Base-by-base conservation (phyloP, 805 yeast species). In the Ogataea methylovora region DNA sequence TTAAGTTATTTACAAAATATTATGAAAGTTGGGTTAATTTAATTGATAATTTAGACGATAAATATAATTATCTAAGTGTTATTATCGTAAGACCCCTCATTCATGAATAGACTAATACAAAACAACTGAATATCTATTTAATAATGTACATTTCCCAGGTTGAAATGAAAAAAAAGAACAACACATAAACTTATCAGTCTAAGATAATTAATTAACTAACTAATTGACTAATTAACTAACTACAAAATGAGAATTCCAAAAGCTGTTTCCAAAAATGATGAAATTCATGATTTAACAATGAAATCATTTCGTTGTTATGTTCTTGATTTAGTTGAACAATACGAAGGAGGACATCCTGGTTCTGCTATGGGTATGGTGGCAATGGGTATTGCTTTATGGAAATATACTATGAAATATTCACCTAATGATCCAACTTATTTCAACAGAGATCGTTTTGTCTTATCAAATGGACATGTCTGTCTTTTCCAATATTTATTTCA, bases 401-500 rank as follows among this genome's bases (percentile, higher is more conserved):
- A 96, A 43, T 96, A 90, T 63, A 80, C 77, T 37, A 71, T 88
- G 82, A 81, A 67, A 51, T 76, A 84, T 71, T 85, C 85, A 76
- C 94, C 97, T 52, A 73, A 79, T 67, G 79, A 84, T 74, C 90
- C 96, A 45, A 67, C 73, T 41, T 90, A 95, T 95, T 68, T 84
- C 63, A 85, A 84, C 76, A 80, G 96, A 64, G 97, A 92, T 61
- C 77, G 97, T 64, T 92, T 92, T 51, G 90, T 90, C 27, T 71
- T 90, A 40, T 84, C 95, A 39, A 90, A 90, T 65, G 98, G 98
- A 56, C 98, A 90, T 63, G 95, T 95, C 24, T 84, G 90, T 62
- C 94, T 94, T 37, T 69, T 92, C 43, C 70, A 84, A 58, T 90
- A 90, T 75, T 67, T 88, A 26, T 61, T 90, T 64, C 71, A 90